Evolutionary conservation across 768 basidiomycete genomes (phyloP), one percentile per base, ranked within the genome.

Genomic region (Collybiopsis luxurians): DNA sequence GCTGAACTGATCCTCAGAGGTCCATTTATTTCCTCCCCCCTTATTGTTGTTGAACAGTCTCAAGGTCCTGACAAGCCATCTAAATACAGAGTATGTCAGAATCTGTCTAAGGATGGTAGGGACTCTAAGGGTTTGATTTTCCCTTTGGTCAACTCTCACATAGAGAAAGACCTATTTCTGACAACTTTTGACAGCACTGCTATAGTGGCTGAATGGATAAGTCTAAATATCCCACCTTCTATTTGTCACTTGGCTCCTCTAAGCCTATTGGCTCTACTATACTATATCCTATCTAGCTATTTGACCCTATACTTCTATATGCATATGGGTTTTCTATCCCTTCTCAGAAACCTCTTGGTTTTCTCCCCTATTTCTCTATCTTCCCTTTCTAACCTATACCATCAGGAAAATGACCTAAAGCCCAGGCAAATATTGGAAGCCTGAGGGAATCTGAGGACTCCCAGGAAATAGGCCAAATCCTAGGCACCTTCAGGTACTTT

Each of bases 1-100:
- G 43, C 51, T 3, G 60, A 66, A 26, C 23, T 23, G 1, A 62
- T 62, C 34, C 27, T 64, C 15, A 24, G 47, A 1, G 63, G 65
- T 1, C 49, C 46, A 0, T 63, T 65, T n/a, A 53, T 59, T n/a
- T 60, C 49, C 42, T 65, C 63, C 1, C 66, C 64, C 2, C 56
- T 66, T 2, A 64, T 61, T 23, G 56, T 68, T 12, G 12, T 49
- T 0, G 58, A 56, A 6, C 36, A 58, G 21, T 13, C 39, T 3
- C 64, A 67, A 44, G 61, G 36, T 15, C 56, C 59, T 1, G 64
- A 53, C 11, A 23, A 51, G 17, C 59, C 60, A 0, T 44, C 59
- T 27, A 66, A 66, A 51, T 34, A 51, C 1, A 39, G 64, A 7
- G 53, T 65, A 0, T 65, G 64, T 38, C 40, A 55, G 2, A 54